These are phyloP conservation scores for Trichoderma asperelloides DNA, from an alignment of 495 filamentous ascomycete species.

Conservation along the genomic window DNA sequence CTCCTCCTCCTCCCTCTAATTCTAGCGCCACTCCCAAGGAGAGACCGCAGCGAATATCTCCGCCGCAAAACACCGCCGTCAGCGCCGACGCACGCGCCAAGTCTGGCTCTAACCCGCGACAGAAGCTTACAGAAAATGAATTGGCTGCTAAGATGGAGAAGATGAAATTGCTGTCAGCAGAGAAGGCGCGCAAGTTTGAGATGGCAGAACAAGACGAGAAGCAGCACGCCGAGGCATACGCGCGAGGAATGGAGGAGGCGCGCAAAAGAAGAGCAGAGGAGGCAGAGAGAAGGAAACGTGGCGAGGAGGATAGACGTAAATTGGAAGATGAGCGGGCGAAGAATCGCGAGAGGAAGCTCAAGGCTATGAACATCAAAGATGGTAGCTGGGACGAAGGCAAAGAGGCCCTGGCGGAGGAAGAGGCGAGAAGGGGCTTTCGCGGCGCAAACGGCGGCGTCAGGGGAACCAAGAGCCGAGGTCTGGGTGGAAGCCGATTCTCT, in stretches of 20 bases:
- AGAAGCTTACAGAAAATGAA: conserved; percentile 45
- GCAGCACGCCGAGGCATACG: conserved; percentile 41
- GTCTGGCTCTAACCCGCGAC: conserved; percentile 39
- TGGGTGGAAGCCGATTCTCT: conserved; percentile 28
- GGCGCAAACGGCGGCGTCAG: conserved; percentile 35
- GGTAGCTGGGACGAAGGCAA: conserved; percentile 40
- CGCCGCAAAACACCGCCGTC: conserved; percentile 21
- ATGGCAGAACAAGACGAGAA: conserved; percentile 41
- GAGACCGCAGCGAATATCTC: conserved; percentile 11
- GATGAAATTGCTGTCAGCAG: conserved; percentile 37
- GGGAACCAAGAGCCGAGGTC: conserved; percentile 19
- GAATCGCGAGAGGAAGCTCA: conserved; percentile 40
- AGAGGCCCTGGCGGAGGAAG: conserved; percentile 22
- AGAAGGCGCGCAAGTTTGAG: conserved; percentile 41
- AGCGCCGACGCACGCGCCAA: conserved; percentile 26
- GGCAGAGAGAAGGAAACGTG: conserved; percentile 24
- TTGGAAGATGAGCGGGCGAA: conserved; percentile 41
- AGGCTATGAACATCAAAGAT: conserved; percentile 34
- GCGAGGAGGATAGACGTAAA: conserved; percentile 34
- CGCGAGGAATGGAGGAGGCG: conserved; percentile 41
- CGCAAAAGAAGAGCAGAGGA: conserved; percentile 36
- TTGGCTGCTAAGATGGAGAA: conserved; percentile 41
- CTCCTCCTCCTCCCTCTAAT: conserved; percentile 8
- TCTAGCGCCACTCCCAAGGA: conserved; percentile 2
- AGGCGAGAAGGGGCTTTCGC: conserved; percentile 25